Conservation (phyloP, 257 asterid genomes). For the Paraleonurus japonicus region DNA sequence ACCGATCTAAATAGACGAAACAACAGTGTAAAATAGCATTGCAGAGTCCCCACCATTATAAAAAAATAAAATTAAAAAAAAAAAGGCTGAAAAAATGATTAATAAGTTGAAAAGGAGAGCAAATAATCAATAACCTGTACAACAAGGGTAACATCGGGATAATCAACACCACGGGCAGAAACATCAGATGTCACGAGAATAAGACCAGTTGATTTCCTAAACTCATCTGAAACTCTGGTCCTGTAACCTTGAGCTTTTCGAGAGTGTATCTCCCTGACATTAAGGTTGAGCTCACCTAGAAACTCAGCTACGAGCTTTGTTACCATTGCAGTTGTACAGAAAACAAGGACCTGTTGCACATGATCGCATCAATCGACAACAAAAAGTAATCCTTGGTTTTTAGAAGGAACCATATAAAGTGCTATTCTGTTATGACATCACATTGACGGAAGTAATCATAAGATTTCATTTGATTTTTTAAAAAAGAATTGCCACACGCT, state of each 20-base stretch:
- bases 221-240: conserved; percentile 88
- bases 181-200: conserved; percentile 96
- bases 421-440: neutral
- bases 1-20: conserved; percentile 54
- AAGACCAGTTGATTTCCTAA: conserved; percentile 90
- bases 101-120: conserved; percentile 5
- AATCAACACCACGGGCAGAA: conserved; percentile 99
- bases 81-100: neutral
- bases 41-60: neutral
- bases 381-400: neutral
- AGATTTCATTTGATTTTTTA: neutral
- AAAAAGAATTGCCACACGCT: too few relatives aligned
- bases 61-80: neutral
- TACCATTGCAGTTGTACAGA: conserved; percentile 99
- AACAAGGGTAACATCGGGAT: conserved; percentile 92
- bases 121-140: conserved; percentile 57
- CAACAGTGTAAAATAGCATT: neutral
- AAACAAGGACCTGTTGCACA: conserved; percentile 77
- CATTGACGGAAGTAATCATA: neutral
- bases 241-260: conserved; percentile 91
- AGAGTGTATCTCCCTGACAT: conserved; percentile 92
- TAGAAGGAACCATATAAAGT: neutral
- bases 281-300: conserved; percentile 76
- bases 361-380: conserved; percentile 2
- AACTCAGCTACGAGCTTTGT: conserved; percentile 89